Conservation (phyloP, 495 filamentous ascomycete genomes). For the Penicillium paradoxum region DNA sequence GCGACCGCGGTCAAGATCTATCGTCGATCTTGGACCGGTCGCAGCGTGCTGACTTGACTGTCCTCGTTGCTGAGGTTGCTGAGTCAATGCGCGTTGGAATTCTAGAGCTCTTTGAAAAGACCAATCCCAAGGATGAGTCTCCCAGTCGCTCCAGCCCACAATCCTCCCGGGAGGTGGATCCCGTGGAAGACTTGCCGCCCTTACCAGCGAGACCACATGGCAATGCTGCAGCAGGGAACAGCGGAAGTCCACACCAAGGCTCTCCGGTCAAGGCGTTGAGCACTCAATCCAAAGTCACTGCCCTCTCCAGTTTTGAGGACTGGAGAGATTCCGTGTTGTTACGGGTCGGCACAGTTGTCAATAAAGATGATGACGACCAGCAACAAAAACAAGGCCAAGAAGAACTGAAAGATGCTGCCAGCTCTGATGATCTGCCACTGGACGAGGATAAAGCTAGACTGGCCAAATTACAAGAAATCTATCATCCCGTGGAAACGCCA, state of each 20-base stretch:
- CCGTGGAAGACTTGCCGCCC: conserved; percentile 12
- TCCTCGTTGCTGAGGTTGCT: conserved; percentile 40
- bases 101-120: conserved; percentile 37
- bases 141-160: not conserved
- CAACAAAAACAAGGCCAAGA: conserved; percentile 15
- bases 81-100: conserved; percentile 43
- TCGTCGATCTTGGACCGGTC: conserved; percentile 47
- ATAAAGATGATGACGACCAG: conserved; percentile 45
- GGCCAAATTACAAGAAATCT: conserved; percentile 37
- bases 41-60: conserved; percentile 45
- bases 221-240: not conserved
- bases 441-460: conserved; percentile 25
- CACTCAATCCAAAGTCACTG: conserved; percentile 29
- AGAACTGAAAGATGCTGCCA: conserved; percentile 6
- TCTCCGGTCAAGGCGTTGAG: not conserved
- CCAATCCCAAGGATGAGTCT: conserved; percentile 12
- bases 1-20: conserved; percentile 39
- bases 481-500: conserved; percentile 42
- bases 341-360: conserved; percentile 61
- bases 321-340: conserved; percentile 59
- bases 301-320: conserved; percentile 55
- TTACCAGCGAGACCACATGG: conserved; percentile 16
- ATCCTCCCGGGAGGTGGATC: not conserved
- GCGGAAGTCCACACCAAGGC: conserved; percentile 6
- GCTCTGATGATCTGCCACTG: conserved; percentile 20